These are phyloP conservation scores for Myxozyma neglecta DNA, from an alignment of 805 yeast species.

Conservation along the genomic window DNA sequence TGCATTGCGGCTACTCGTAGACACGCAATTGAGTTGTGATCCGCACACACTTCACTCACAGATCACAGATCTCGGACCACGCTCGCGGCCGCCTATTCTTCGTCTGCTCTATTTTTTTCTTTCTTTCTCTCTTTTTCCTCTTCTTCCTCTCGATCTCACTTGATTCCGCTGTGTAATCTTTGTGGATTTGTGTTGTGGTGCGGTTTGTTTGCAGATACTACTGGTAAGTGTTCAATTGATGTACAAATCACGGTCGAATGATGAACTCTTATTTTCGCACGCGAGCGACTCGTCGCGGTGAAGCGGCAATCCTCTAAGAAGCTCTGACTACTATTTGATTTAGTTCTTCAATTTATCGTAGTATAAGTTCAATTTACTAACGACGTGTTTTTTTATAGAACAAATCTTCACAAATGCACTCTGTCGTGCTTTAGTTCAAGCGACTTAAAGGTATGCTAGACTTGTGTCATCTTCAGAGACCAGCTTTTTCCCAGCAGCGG, in stretches of 20 bases:
- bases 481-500: background rate
- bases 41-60: background rate
- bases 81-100: background rate
- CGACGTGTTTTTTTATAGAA: background rate
- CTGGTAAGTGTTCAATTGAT: background rate
- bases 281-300: slow-evolving; percentile 9
- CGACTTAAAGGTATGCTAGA: background rate
- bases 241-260: background rate
- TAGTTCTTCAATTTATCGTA: background rate
- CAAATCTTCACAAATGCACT: too few species aligned
- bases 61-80: background rate
- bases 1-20: background rate
- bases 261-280: slow-evolving; percentile 8
- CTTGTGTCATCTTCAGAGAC: background rate
- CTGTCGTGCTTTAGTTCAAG: too few species aligned
- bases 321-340: slow-evolving; percentile 25
- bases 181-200: background rate
- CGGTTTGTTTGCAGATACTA: background rate
- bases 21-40: background rate
- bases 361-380: background rate
- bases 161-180: background rate
- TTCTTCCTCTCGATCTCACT: background rate
- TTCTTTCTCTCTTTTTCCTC: background rate
- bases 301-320: slow-evolving; percentile 34
- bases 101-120: background rate